These are phyloP conservation scores for Phytophthora boehmeriae DNA, from an alignment of 352 stramenopile species.

Conservation along the genomic window DNA sequence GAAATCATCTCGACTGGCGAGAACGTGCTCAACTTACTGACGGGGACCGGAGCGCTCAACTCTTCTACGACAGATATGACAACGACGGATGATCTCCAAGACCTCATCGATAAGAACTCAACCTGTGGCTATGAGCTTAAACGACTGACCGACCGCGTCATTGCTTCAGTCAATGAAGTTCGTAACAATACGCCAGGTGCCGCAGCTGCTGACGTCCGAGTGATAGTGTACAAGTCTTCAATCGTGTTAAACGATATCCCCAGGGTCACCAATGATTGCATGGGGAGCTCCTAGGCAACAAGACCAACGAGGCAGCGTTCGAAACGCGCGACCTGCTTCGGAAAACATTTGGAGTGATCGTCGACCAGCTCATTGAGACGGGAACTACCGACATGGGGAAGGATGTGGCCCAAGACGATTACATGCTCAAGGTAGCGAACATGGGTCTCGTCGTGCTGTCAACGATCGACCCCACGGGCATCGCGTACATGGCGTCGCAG, in stretches of 20 bases:
- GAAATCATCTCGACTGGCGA: conserved; percentile 29
- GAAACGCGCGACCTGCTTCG: conserved; percentile 27
- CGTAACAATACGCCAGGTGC: conserved; percentile 20
- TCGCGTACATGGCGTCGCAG: conserved; percentile 39
- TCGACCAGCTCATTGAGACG: conserved; percentile 24
- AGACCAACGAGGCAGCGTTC: conserved; percentile 14
- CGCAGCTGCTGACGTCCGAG: conserved; percentile 15
- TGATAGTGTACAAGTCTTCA: conserved; percentile 24
- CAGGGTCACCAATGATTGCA: conserved; percentile 23
- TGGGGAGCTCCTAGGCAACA: conserved; percentile 19
- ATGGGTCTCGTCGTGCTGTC: conserved; percentile 37
- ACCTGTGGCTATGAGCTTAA: conserved; percentile 29
- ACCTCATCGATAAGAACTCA: conserved; percentile 25
- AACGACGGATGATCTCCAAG: conserved; percentile 28
- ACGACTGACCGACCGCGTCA: conserved; percentile 18
- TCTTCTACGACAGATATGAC: conserved; percentile 9
- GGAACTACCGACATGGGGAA: conserved; percentile 21
- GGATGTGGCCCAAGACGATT: conserved; percentile 31
- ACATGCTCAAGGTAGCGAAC: conserved; percentile 38
- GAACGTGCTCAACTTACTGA: conserved; percentile 29
- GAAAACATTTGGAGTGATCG: conserved; percentile 25
- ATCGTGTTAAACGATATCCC: conserved; percentile 30
- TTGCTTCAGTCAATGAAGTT: conserved; percentile 18
- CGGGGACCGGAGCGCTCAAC: conserved; percentile 22
- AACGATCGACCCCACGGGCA: conserved; percentile 40